Conservation (phyloP, 345 rosid species). For the Sisymbrium irio region DNA sequence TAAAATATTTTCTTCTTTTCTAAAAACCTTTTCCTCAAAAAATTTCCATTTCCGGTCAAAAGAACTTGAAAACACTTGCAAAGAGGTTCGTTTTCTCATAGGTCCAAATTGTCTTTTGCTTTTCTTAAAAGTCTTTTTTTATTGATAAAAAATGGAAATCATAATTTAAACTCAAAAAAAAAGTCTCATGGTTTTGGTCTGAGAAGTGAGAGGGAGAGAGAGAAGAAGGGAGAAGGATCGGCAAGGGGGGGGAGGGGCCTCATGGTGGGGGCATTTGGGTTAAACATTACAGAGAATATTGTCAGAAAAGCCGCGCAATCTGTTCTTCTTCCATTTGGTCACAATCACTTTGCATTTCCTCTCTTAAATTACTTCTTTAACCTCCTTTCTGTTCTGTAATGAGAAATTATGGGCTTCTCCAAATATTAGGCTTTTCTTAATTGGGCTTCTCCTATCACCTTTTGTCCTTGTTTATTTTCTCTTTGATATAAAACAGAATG, state of each 20-base stretch:
- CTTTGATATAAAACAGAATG: background rate
- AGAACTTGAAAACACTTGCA: background rate
- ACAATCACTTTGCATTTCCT: background rate
- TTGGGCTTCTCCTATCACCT: background rate
- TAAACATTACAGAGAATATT: constrained; percentile 56
- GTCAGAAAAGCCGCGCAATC: constrained; percentile 52
- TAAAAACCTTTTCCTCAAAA: constrained; percentile 11
- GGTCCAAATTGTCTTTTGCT: constrained; percentile 10
- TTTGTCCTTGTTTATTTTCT: too few relatives aligned
- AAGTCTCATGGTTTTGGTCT: background rate
- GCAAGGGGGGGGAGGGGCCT: too few relatives aligned
- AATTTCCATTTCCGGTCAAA: constrained; percentile 6
- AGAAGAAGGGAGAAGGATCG: too few relatives aligned
- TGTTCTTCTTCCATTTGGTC: constrained; percentile 19
- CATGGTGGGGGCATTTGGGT: constrained; percentile 10
- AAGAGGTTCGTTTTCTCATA: background rate
- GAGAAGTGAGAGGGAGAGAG: background rate
- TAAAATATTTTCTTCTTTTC: background rate
- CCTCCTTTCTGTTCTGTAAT: background rate
- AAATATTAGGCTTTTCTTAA: background rate
- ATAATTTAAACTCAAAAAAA: background rate
- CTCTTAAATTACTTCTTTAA: background rate
- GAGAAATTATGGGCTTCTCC: background rate
- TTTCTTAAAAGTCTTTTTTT: background rate
- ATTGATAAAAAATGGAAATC: background rate